These are phyloP conservation scores for sunflower (Helianthus annuus) DNA, from an alignment of 129 eudicot genomes.

Conservation along the genomic window DNA sequence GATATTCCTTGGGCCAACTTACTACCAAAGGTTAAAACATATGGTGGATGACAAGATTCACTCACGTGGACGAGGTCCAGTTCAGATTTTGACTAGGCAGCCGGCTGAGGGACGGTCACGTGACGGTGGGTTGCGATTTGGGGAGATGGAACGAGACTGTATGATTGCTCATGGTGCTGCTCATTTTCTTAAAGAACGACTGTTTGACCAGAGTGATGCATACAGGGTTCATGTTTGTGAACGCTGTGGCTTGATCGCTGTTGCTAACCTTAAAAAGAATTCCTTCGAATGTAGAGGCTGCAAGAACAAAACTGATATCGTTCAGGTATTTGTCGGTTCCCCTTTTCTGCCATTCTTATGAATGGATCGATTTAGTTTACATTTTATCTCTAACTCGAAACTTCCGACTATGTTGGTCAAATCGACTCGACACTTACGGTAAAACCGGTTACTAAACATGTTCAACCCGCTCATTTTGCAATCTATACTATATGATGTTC, in stretches of 20 bases:
- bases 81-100: constrained; percentile 89
- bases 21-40: constrained; percentile 92
- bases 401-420: too few species aligned
- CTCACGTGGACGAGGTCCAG: constrained; percentile 97
- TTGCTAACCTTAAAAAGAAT: constrained; percentile 80
- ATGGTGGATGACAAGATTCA: constrained; percentile 99
- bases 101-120: constrained; percentile 99
- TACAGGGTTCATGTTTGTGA: constrained; percentile 93
- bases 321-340: constrained; percentile 32
- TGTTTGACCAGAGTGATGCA: constrained; percentile 96
- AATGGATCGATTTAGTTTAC: neutral
- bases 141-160: constrained; percentile 98
- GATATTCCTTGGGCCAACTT: constrained; percentile 96
- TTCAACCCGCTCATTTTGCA: neutral
- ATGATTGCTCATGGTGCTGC: constrained; percentile 99
- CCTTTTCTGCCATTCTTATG: neutral
- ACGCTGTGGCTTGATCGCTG: constrained; percentile 80
- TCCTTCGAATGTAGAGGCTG: constrained; percentile 93
- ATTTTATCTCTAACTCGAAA: neutral
- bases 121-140: constrained; percentile 96
- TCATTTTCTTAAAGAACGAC: constrained; percentile 84
- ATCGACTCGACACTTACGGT: too few species aligned
- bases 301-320: constrained; percentile 89
- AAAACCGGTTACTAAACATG: neutral
- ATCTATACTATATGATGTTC: neutral